Evolutionary conservation across 108 stramenopile species (phyloP), one percentile per base, ranked within the genome.

Genomic region (Licmophora abbreviata): DNA sequence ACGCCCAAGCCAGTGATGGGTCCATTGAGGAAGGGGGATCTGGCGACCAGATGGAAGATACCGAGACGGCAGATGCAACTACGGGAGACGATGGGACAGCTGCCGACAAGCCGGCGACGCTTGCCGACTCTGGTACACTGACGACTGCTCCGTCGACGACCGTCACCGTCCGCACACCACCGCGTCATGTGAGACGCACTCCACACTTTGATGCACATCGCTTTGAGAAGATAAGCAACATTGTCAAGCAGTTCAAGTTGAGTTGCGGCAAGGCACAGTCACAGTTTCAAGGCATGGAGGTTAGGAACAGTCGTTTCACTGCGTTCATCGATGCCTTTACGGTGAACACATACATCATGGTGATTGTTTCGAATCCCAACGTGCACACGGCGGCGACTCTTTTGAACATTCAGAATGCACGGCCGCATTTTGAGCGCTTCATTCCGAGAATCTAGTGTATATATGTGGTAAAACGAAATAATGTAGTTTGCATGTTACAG

Each of bases 211-310:
- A 99, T 67, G 74, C 83, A n/a, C 98, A 99, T 61, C 91, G 98
- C 21, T 96, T 94, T 82, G 98, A 99, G 84, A 97, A 97, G 62
- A 96, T 99, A 36, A 89, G 86, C 70, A 99, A 99, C 57, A 99
- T 99, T 77, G 88, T 99, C 66, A 99, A 99, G 67, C 97, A 99
- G 59, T 97, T 99, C 85, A 99, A 99, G 59, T 80, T 97, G 22
- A 74, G 73, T 61, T 97, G 97, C 57, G 87, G 86, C 51, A 97
- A 97, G 72, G 85, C 94, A 1, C 84, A 93, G 60, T 86, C 92
- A 6, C 76, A 91, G 54, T 97, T 99, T 61, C 89, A 95, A 58
- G 95, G 94, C 6, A 97, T 97, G 96, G 77, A 95, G 61, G 96
- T 97, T 20, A 69, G 77, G 18, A 97, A 97, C 70, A 74, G 78